Base-by-base conservation (phyloP, 768 basidiomycete species). In the Erythrobasidium yunnanense region DNA sequence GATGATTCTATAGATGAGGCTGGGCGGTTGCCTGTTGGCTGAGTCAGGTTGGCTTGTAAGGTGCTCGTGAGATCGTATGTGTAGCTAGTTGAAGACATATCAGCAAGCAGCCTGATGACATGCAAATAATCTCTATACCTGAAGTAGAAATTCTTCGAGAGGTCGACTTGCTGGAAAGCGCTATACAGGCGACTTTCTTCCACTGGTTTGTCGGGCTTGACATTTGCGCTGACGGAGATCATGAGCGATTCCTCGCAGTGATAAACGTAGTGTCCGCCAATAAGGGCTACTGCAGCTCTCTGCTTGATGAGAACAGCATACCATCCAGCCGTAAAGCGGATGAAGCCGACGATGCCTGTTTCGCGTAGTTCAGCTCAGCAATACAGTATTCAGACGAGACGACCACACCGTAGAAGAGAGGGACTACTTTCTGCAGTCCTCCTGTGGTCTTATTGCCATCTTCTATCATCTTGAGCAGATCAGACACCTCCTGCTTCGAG, bases 91-190 rank as follows among this genome's bases (percentile, higher is more conserved):
- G 63, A 32, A 51, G 11, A 13, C 17, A 8, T 13, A 13, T 13
- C 49, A 25, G 8, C 7, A 23, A 51, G 49, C 49, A 51, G 49
- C 8, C 13, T 2, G 29, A 22, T 3, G 38, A 34, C 5, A 20
- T 22, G 47, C 0, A 5, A 66, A 74, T 34, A 69, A n/a, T n/a
- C n/a, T n/a, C n/a, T n/a, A n/a, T n/a, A 89, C 89, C 88, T 91
- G 77, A 96, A 96, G 78, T 96, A 99, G 75, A 97, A 97, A 78
- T 97, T 96, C 78, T 96, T 96, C n/a, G 87, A 86, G 81, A 97
- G 84, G 73, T 99, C 93, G 0, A 96, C 91, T 76, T 92, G 89
- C 74, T 90, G 91, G 80, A 97, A 99, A 7, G 88, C 83, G 67
- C 84, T 86, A 79, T 92, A 83, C 33, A 91, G 80, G 7, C 89